Base-by-base conservation (phyloP, 192 early-diverging fungal genomes). In the Coemansia sp. region DNA sequence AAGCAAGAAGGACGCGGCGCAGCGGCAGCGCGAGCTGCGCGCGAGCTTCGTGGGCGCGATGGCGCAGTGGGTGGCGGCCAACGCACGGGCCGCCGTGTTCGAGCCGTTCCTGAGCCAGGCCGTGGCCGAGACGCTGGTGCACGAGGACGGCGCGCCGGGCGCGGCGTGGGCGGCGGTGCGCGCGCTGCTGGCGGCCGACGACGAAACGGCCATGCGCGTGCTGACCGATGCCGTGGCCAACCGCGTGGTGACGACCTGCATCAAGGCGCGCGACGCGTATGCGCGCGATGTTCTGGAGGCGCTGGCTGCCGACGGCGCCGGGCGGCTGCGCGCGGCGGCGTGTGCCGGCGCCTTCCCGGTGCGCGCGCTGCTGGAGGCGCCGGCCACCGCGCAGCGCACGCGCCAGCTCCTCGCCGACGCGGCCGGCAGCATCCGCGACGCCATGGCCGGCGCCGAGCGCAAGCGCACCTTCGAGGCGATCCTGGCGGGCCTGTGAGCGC, bases 1-100 rank as follows among this genome's bases (percentile, higher is more conserved):
- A 40, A 91, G 91, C 77, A 97, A 97, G 78, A 98, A 98, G 85
- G 93, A 95, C 57, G 86, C 92, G 3, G 64, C 76, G 50, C 21
- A 85, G 50, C 75, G 91, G 56, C 79, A 86, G 44, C 63, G 81
- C 37, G 92, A 98, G 76, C 85, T 98, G 62, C 76, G 90, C 37
- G 76, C 79, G 21, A 74, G 81, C 44, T 77, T 91, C 10, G 88
- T 88, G 11, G 86, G 86, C 5, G 47, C 72, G 1, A 77, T 97
- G 83, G 73, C 92, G 39, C 70, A 84, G 9, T 83, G 87, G 77
- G 79, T 87, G 18, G 75, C 74, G 4, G 69, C 84, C 16, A 72
- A 89, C 67, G 76, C 87, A 18, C 64, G 63, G 23, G 76, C 84
- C 49, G 83, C 93, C 40, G 75, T 94, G 44, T 82, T 87, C 19